These are phyloP conservation scores for Inga laurina DNA, from an alignment of 306 rosid species.

Conservation along the genomic window DNA sequence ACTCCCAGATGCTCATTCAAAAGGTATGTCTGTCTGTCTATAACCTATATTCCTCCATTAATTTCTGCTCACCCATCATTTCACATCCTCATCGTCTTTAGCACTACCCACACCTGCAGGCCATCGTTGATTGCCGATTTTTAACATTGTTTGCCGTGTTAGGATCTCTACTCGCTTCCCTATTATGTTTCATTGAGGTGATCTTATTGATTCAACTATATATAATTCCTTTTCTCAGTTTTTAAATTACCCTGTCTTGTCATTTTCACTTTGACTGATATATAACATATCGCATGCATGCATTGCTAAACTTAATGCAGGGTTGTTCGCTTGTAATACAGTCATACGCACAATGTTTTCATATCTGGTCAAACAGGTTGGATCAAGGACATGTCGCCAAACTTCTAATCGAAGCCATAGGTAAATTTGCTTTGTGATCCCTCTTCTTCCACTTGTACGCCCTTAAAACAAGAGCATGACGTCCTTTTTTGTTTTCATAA, in stretches of 20 bases:
- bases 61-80: background rate
- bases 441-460: background rate
- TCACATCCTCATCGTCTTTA: background rate
- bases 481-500: background rate
- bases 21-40: slow-evolving; percentile 18
- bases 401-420: slow-evolving; percentile 51
- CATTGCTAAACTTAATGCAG: slow-evolving; percentile 24
- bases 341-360: slow-evolving; percentile 39
- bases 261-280: background rate
- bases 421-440: slow-evolving; percentile 7
- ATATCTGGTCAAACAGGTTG: slow-evolving; percentile 27
- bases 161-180: slow-evolving; percentile 51
- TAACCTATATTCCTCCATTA: background rate
- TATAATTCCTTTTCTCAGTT: too few relatives aligned
- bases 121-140: slow-evolving; percentile 47
- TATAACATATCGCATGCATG: background rate
- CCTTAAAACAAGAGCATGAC: background rate
- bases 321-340: slow-evolving; percentile 41
- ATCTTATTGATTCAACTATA: background rate
- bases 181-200: slow-evolving; percentile 50
- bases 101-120: slow-evolving; percentile 26
- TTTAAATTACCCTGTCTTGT: background rate
- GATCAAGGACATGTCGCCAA: slow-evolving; percentile 41
- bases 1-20: slow-evolving; percentile 38
- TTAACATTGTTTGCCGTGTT: slow-evolving; percentile 45